Evolutionary conservation across 2,329 filamentous ascomycete genomes (phyloP).

Genomic region (Pyrenochaeta sp.): DNA sequence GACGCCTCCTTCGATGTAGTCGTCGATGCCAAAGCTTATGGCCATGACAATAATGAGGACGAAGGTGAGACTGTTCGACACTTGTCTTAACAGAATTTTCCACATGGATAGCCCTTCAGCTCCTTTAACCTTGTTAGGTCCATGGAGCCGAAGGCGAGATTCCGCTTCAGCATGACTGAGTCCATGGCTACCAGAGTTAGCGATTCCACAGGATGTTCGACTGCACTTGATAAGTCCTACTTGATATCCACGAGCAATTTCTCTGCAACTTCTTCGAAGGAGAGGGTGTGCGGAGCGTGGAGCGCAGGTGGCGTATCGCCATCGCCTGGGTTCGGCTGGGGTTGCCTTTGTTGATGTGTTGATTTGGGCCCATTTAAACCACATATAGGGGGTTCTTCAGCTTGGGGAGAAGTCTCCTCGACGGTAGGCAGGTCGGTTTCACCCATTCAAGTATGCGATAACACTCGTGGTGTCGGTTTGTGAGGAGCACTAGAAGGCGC

Average conservation of each 20-base stretch:
- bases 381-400: slow-evolving; percentile 55
- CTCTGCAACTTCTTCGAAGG: slow-evolving; percentile 46
- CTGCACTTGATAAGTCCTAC: slow-evolving; percentile 26
- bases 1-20: slow-evolving; percentile 70
- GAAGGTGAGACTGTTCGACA: slow-evolving; percentile 79
- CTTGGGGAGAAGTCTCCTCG: slow-evolving; percentile 52
- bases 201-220: slow-evolving; percentile 1
- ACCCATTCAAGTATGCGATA: slow-evolving; percentile 53
- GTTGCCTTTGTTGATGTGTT: slow-evolving; percentile 33
- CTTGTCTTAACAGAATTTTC: slow-evolving; percentile 79
- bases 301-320: slow-evolving; percentile 33
- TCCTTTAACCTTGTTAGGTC: slow-evolving; percentile 75
- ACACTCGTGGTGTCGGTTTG: slow-evolving; percentile 43
- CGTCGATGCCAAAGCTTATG: slow-evolving; percentile 69
- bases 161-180: slow-evolving; percentile 69
- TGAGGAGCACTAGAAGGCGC: slow-evolving; percentile 28
- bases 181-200: slow-evolving; percentile 60
- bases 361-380: slow-evolving; percentile 44
- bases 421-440: slow-evolving; percentile 50
- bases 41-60: slow-evolving; percentile 78
- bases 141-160: slow-evolving; percentile 71
- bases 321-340: slow-evolving; percentile 29
- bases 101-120: slow-evolving; percentile 76
- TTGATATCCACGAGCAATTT: slow-evolving; percentile 47
- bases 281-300: slow-evolving; percentile 48